These are phyloP conservation scores for Nemania abortiva DNA, from an alignment of 2,329 filamentous ascomycete species.

Conservation along the genomic window DNA sequence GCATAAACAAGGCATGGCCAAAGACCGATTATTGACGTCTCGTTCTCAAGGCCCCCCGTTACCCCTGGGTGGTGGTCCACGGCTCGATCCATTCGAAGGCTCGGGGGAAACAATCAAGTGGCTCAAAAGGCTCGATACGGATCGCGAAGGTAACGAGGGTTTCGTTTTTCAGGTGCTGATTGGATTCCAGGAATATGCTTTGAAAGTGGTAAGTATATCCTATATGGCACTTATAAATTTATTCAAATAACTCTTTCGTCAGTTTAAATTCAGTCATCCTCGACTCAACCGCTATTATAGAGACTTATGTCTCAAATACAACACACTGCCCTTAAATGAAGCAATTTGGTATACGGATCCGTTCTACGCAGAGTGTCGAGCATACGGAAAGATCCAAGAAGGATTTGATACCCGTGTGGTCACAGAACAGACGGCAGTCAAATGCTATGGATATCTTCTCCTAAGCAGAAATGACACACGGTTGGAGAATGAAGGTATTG, in stretches of 20 bases:
- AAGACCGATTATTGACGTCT: not conserved
- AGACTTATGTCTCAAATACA: not conserved
- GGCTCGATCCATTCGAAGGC: not conserved
- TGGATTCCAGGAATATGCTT: slow-evolving; percentile 7
- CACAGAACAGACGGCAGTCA: not conserved
- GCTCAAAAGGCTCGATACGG: slow-evolving; percentile 17
- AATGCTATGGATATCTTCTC: slow-evolving; percentile 17
- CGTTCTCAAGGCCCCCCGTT: not conserved
- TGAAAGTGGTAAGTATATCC: slow-evolving; percentile 12
- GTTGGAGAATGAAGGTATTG: not conserved
- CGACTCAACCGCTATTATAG: not conserved
- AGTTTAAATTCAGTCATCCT: slow-evolving; percentile 22
- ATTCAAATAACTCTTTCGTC: not conserved
- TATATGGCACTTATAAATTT: no score
- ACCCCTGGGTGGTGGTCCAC: not conserved
- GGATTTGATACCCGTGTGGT: not conserved
- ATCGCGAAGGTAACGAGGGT: not conserved
- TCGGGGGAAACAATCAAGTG: slow-evolving; percentile 10
- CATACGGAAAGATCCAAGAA: slow-evolving; percentile 21
- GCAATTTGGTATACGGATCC: slow-evolving; percentile 12
- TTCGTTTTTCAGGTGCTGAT: slow-evolving; percentile 17
- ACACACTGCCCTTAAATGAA: not conserved
- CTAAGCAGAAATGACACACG: not conserved
- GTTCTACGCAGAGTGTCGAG: slow-evolving; percentile 27
- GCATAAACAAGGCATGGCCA: not conserved